Evolutionary conservation across 257 asterid genomes (phyloP), one percentile per base, ranked within the genome.

Genomic region (Misopates orontium): DNA sequence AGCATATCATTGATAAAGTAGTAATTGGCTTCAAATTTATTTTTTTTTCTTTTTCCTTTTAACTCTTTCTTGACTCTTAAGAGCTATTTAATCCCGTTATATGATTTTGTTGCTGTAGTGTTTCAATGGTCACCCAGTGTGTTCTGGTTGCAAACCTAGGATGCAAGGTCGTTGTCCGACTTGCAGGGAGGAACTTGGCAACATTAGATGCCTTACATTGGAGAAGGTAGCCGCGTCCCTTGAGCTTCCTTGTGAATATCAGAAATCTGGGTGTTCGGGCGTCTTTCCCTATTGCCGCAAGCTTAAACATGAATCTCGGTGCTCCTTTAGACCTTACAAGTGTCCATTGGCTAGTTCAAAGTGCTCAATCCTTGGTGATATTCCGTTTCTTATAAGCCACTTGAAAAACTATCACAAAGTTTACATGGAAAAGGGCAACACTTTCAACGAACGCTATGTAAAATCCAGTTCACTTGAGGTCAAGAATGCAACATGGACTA

Each of bases 181-280:
- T 36, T 85, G 93, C 77, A 78, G 93, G 79, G 85, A 81, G 45
- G 89, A 83, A 65, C 89, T 85, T 49, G 93, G 93, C 28, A 81
- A 83, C 53, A 85, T 85, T 47, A 74, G 89, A 62, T 85, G 93
- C 62, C 83, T 85, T 66, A 87, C 89, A 44, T 54, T 85, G 65
- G 93, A 83, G 70, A 83, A 79, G 61, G 87, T 85, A 12, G 93
- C 87, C 1, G 93, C 84, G 41, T 83, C 93, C 39, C 82, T 85
- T 20, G 85, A 83, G 73, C 89, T 85, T 62, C 87, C 87, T 5
- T 85, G 89, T 76, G 83, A 83, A 77, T 83, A 83, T 62, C 82
- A 85, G 58, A 71, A 56, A 64, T 81, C 72, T 32, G 93, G 93
- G 58, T 85, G 89, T 62, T 20, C 71, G 5, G 89, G 84, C 56